These are phyloP conservation scores for Suillus variegatus DNA, from an alignment of 768 basidiomycete species.

Conservation along the genomic window DNA sequence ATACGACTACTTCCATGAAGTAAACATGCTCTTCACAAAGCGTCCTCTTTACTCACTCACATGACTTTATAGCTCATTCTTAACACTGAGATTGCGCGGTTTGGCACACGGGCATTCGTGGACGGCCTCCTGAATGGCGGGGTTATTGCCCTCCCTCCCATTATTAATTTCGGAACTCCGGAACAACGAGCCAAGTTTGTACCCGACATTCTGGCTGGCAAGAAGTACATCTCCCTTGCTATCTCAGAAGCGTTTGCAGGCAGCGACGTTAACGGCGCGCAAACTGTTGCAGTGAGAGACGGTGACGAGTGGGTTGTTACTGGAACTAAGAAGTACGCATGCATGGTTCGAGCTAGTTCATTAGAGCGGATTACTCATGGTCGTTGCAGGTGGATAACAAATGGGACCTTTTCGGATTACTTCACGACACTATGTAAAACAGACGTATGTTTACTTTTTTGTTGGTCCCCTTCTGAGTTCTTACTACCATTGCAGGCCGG, in stretches of 20 bases:
- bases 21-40: conserved; percentile 24
- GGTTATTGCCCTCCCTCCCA: conserved; percentile 87
- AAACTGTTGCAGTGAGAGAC: conserved; percentile 83
- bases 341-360: background rate
- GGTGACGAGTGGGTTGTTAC: conserved; percentile 87
- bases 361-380: background rate
- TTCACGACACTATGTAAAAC: conserved; percentile 81
- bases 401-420: conserved; percentile 82
- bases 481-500: conserved; percentile 47
- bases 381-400: conserved; percentile 79
- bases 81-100: conserved; percentile 79
- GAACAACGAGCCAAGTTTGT: conserved; percentile 72
- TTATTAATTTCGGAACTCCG: conserved; percentile 84
- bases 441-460: conserved; percentile 42
- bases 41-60: background rate
- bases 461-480: background rate
- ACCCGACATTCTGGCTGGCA: conserved; percentile 71
- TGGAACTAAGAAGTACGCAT: conserved; percentile 85
- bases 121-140: conserved; percentile 82
- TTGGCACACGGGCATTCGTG: conserved; percentile 83
- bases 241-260: conserved; percentile 95
- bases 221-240: conserved; percentile 86
- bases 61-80: conserved; percentile 60
- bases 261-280: conserved; percentile 81
- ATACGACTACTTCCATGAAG: conserved; percentile 95